Percentiles rank a stretch among this genome's conserved stretches.
Evolutionary conservation across 495 filamentous ascomycete genomes (phyloP).

Genomic region (Durotheca rogersii): DNA sequence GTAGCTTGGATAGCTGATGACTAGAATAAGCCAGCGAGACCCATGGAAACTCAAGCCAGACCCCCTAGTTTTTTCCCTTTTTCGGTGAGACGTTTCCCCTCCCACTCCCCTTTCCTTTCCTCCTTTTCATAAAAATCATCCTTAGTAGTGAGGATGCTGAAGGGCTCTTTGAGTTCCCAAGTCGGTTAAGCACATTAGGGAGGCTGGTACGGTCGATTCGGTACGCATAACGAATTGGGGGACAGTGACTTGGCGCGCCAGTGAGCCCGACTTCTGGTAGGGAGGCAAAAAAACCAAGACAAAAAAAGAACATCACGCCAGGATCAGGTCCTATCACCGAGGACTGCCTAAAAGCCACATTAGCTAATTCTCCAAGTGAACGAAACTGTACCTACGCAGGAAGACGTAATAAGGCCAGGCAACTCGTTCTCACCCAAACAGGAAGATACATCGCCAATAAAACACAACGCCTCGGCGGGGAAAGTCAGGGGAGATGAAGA

Average conservation of each 20-base stretch:
- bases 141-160: slow-evolving; percentile 9
- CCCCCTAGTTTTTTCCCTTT: background rate
- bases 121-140: background rate
- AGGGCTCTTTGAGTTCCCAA: slow-evolving; percentile 1
- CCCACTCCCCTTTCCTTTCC: no score
- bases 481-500: slow-evolving; percentile 19
- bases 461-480: slow-evolving; percentile 12
- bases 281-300: background rate
- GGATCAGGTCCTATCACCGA: slow-evolving; percentile 9
- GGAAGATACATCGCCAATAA: slow-evolving; percentile 2
- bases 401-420: slow-evolving; percentile 3
- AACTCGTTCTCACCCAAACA: slow-evolving; percentile 2
- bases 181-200: slow-evolving; percentile 14
- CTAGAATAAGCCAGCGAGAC: slow-evolving; percentile 17
- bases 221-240: slow-evolving; percentile 11
- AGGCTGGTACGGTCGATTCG: slow-evolving; percentile 19
- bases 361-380: slow-evolving; percentile 11
- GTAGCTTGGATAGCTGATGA: slow-evolving; percentile 27
- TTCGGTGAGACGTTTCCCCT: background rate
- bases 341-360: slow-evolving; percentile 13
- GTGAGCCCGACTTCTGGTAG: slow-evolving; percentile 9
- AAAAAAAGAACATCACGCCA: slow-evolving; percentile 10
- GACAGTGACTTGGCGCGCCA: slow-evolving; percentile 21
- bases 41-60: slow-evolving; percentile 15
- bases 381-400: slow-evolving; percentile 1